These are phyloP conservation scores for Furcasterigmium sp. DNA, from an alignment of 2,329 filamentous ascomycete genomes.

Conservation along the genomic window DNA sequence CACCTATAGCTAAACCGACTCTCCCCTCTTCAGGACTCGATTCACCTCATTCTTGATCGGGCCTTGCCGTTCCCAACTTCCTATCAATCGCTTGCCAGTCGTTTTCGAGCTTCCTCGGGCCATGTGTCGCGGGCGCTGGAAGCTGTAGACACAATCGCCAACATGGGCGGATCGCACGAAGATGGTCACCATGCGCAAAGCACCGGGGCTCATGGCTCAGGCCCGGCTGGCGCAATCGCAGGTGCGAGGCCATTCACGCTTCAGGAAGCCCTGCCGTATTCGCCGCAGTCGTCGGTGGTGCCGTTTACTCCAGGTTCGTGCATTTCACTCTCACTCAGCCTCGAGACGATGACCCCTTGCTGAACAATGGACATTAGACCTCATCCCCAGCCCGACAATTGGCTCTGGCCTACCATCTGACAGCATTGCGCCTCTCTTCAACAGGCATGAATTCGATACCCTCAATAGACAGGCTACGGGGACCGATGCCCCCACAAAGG, in stretches of 20 bases:
- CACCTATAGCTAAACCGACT: too few relatives aligned
- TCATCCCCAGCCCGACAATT: constrained; percentile 60
- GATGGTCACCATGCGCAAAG: background rate
- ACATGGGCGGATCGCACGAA: background rate
- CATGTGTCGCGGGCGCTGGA: background rate
- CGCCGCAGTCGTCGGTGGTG: constrained; percentile 73
- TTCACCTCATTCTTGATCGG: too few relatives aligned
- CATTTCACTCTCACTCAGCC: constrained; percentile 2
- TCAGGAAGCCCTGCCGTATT: constrained; percentile 74
- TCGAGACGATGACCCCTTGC: background rate
- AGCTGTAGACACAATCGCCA: background rate
- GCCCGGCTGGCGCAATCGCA: background rate
- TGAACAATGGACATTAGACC: constrained; percentile 35
- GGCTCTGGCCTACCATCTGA: constrained; percentile 49
- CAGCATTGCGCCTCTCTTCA: constrained; percentile 45
- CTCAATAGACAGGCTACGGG: constrained; percentile 66
- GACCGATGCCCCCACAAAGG: constrained; percentile 53
- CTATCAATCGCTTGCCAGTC: background rate
- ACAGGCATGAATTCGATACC: constrained; percentile 52
- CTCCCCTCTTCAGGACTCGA: too few relatives aligned
- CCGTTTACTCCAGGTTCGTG: constrained; percentile 68
- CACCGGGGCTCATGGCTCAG: background rate
- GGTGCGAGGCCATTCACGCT: constrained; percentile 51
- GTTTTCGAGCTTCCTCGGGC: background rate
- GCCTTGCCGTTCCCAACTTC: background rate